Percentiles rank a stretch among this genome's conserved stretches.
phyloP scores from a whole-genome alignment of 2,329 filamentous ascomycete species.

The Sarocladiaceae sp. region DNA sequence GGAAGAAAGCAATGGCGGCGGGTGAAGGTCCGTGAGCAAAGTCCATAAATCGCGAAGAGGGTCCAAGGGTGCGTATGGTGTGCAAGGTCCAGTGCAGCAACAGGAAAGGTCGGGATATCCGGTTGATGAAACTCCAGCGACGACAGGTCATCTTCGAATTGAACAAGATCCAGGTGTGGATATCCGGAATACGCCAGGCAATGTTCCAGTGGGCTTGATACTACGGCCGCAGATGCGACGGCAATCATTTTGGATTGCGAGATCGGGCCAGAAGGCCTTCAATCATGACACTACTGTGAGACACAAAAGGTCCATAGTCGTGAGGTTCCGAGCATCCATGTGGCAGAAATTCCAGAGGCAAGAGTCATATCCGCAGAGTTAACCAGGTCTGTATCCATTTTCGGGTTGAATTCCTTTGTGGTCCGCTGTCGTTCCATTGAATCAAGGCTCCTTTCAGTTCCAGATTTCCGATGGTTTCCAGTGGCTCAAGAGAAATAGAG shows the following conservation, averaged over 20 bases:
- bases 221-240: slow-evolving; percentile 7
- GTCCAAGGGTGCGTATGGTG: too few species aligned
- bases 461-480: not conserved
- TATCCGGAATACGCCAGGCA: not conserved
- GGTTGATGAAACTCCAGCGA: too few species aligned
- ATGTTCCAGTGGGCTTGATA: not conserved
- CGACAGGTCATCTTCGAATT: too few species aligned
- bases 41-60: too few species aligned
- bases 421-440: not conserved
- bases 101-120: too few species aligned
- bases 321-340: not conserved
- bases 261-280: not conserved
- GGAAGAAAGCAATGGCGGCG: too few species aligned
- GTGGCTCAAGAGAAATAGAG: slow-evolving; percentile 6
- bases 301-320: slow-evolving; percentile 2
- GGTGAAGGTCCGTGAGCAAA: too few species aligned
- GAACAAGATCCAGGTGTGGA: not conserved
- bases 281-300: slow-evolving; percentile 3
- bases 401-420: not conserved
- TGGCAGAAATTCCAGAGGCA: too few species aligned
- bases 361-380: not conserved
- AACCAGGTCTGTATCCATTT: too few species aligned
- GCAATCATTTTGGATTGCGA: slow-evolving; percentile 10
- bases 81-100: too few species aligned
- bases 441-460: not conserved